A percentile compares a stretch with the other conserved stretches of the same genome.
Evolutionary conservation across 2,329 filamentous ascomycete genomes (phyloP).

Genomic region (Fusarium miscanthi): DNA sequence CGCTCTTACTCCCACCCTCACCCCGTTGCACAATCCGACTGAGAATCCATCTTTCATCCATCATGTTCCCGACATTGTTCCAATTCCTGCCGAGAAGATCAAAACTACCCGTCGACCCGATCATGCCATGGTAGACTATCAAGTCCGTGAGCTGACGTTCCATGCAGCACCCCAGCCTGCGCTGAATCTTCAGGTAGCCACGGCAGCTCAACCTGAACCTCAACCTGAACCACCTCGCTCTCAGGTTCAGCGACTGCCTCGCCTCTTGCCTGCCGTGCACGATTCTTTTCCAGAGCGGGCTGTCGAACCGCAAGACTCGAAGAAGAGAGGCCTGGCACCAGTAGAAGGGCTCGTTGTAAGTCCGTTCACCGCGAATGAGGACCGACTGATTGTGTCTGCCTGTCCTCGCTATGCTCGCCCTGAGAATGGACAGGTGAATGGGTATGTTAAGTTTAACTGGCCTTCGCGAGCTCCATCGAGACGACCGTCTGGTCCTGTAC

Average conservation of each 20-base stretch:
- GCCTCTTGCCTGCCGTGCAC: constrained; percentile 26
- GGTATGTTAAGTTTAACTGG: constrained; percentile 55
- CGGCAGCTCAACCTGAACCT: constrained; percentile 18
- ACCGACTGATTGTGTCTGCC: constrained; percentile 42
- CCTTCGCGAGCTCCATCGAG: constrained; percentile 37
- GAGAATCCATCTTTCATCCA: constrained; percentile 28
- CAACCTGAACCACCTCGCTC: constrained; percentile 11
- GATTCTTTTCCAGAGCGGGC: constrained; percentile 6
- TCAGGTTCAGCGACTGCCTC: constrained; percentile 28
- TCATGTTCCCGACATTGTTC: constrained; percentile 29
- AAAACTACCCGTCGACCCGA: constrained; percentile 29
- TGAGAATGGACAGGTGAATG: constrained; percentile 50
- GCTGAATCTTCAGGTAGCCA: constrained; percentile 29
- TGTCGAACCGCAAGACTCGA: constrained; percentile 15
- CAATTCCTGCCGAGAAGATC: constrained; percentile 23
- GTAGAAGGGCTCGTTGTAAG: constrained; percentile 38
- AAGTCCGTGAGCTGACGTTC: constrained; percentile 46
- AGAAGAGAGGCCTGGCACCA: constrained; percentile 9
- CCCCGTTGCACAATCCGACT: constrained; percentile 24
- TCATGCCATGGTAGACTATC: constrained; percentile 44
- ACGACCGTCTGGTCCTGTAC: constrained; percentile 21
- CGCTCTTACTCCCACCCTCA: constrained; percentile 36
- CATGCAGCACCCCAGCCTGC: constrained; percentile 41
- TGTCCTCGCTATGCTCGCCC: constrained; percentile 47
- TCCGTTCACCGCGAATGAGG: constrained; percentile 50